Conservation (phyloP, 495 filamentous ascomycete species). For the Cudoniella acicularis region DNA sequence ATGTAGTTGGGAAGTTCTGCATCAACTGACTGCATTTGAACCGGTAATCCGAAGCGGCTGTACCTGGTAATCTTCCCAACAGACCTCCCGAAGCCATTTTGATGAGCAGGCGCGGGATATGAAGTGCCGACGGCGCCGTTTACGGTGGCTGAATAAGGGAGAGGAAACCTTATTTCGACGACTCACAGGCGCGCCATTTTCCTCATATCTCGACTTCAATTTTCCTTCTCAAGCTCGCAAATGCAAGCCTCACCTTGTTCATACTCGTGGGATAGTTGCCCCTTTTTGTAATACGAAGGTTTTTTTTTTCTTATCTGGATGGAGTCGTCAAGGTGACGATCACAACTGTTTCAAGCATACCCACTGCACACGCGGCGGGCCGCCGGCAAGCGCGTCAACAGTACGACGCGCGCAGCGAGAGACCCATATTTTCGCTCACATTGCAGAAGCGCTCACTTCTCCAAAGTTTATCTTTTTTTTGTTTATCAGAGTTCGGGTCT, state of each 20-base stretch:
- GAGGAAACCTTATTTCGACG: background rate
- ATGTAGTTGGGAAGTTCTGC: no score
- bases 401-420: background rate
- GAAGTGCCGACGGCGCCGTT: background rate
- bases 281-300: no score
- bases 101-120: no score
- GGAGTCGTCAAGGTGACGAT: background rate
- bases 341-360: background rate
- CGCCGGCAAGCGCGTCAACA: background rate
- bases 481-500: background rate
- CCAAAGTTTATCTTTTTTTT: background rate
- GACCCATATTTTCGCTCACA: no score
- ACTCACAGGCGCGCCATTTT: background rate
- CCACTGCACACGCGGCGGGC: background rate
- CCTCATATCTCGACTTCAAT: background rate
- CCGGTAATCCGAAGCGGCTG: no score
- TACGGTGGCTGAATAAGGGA: background rate
- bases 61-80: no score
- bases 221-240: background rate
- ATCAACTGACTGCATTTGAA: no score
- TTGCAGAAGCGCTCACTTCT: no score
- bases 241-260: no score
- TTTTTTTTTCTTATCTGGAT: background rate
- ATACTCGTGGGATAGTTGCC: no score
- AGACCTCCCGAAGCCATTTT: no score